A percentile compares a stretch with the other conserved stretches of the same genome.
phyloP scores from a whole-genome alignment of 495 filamentous ascomycete genomes.

The Peziza echinospora region DNA sequence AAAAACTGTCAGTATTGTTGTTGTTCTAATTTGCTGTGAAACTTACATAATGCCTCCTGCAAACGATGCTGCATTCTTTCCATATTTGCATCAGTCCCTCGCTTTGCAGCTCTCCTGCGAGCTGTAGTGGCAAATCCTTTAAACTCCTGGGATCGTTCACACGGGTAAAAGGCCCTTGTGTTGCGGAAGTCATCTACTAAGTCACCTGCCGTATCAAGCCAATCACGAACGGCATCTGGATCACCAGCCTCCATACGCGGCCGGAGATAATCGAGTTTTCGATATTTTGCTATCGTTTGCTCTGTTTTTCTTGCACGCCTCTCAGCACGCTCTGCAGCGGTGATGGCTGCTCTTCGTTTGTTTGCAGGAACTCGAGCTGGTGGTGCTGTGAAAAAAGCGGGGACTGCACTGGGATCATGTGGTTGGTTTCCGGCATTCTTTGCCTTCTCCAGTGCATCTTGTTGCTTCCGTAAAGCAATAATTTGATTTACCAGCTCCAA shows the following conservation, averaged over 20 bases:
- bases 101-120: conserved; percentile 26
- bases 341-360: conserved; percentile 11
- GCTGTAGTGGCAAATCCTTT: conserved; percentile 35
- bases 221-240: conserved; percentile 33
- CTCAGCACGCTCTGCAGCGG: conserved; percentile 14
- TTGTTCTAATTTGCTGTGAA: too few relatives aligned
- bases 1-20: too few relatives aligned
- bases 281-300: conserved; percentile 36
- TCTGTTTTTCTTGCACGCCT: conserved; percentile 28
- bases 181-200: conserved; percentile 62
- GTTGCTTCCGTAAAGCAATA: conserved; percentile 32
- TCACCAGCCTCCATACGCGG: conserved; percentile 31
- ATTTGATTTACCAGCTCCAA: conserved; percentile 52
- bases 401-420: conserved; percentile 3
- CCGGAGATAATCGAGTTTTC: conserved; percentile 31
- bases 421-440: conserved; percentile 1
- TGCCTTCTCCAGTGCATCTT: conserved; percentile 23
- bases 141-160: conserved; percentile 47
- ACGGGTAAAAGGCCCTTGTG: conserved; percentile 55
- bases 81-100: conserved; percentile 36
- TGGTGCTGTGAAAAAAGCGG: conserved; percentile 21
- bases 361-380: conserved; percentile 6
- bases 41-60: conserved; percentile 33
- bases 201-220: conserved; percentile 52
- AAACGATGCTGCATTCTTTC: conserved; percentile 42